These are phyloP conservation scores for Fomitopsis betulina DNA, from an alignment of 1,284 basidiomycete genomes.

Conservation along the genomic window DNA sequence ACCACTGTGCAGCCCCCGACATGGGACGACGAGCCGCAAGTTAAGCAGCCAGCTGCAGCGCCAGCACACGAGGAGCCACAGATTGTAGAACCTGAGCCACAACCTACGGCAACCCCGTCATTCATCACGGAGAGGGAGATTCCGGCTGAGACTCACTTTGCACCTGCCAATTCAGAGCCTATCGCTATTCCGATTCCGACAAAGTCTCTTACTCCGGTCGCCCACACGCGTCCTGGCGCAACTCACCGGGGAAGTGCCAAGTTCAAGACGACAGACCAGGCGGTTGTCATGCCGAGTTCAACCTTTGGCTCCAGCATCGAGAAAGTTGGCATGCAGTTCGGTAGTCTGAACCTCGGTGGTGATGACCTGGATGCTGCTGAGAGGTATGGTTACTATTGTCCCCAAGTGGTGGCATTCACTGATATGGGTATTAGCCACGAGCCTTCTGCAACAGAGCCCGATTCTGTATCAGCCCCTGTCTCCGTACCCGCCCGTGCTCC, in stretches of 20 bases:
- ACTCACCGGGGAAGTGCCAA: slow-evolving; percentile 53
- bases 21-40: slow-evolving; percentile 69
- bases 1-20: slow-evolving; percentile 65
- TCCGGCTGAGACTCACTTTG: slow-evolving; percentile 25
- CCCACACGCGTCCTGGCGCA: slow-evolving; percentile 41
- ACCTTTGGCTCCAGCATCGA: slow-evolving; percentile 56
- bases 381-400: slow-evolving; percentile 21
- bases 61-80: slow-evolving; percentile 31
- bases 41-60: slow-evolving; percentile 21
- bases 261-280: slow-evolving; percentile 67
- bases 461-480: slow-evolving; percentile 24
- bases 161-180: slow-evolving; percentile 21
- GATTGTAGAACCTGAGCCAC: slow-evolving; percentile 18
- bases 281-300: slow-evolving; percentile 68
- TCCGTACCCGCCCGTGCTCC: slow-evolving; percentile 20
- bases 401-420: background rate
- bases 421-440: slow-evolving; percentile 15
- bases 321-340: slow-evolving; percentile 81
- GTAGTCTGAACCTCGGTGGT: slow-evolving; percentile 67
- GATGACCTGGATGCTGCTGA: slow-evolving; percentile 48
- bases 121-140: slow-evolving; percentile 24
- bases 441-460: slow-evolving; percentile 20
- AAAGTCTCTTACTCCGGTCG: slow-evolving; percentile 32
- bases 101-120: slow-evolving; percentile 30
- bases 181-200: slow-evolving; percentile 29